Evolutionary conservation across 257 asterid genomes (phyloP), one percentile per base, ranked within the genome.

Genomic region (Apocynum venetum): DNA sequence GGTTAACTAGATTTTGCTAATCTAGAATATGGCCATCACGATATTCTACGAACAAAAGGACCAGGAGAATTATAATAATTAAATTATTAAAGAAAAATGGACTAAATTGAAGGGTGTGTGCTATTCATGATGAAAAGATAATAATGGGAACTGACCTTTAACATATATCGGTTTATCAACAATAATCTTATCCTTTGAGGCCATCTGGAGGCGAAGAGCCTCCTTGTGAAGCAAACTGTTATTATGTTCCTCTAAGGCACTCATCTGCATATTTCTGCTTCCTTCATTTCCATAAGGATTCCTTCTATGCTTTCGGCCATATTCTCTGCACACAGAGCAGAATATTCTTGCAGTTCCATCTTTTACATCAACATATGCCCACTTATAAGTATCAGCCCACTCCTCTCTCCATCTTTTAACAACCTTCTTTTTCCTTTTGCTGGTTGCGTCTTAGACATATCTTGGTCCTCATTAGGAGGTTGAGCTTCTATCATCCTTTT

Each of bases 231-330:
- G 98, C 85, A 96, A 89, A 78, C 99, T 96, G 84, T 96, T 96
- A 81, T 96, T 96, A 74, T 93, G 99, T 88, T 96, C 99, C 88
- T 96, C 99, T 76, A 96, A 84, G 64, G 99, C 99, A 86, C 99
- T 96, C 99, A 96, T 96, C 89, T 96, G 99, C 99, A 96, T 96
- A 87, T 96, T 96, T 87, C 96, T 88, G 83, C 99, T 96, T 74
- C 99, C 99, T 90, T 96, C 99, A 82, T 96, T 96, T 78, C 99
- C 99, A 71, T 96, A 96, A 69, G 99, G 99, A 83, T 96, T 96
- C 75, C 99, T 83, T 86, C 99, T 91, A 79, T 96, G 99, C 83
- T 96, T 96, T 84, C 99, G 89, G 76, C 99, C 99, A 83, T 90
- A 96, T 82, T 96, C 99, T 78, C 97, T 88, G 81, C 99, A 96